Conservation (phyloP, 2,329 filamentous ascomycete genomes). For the Scedosporium minutisporum region DNA sequence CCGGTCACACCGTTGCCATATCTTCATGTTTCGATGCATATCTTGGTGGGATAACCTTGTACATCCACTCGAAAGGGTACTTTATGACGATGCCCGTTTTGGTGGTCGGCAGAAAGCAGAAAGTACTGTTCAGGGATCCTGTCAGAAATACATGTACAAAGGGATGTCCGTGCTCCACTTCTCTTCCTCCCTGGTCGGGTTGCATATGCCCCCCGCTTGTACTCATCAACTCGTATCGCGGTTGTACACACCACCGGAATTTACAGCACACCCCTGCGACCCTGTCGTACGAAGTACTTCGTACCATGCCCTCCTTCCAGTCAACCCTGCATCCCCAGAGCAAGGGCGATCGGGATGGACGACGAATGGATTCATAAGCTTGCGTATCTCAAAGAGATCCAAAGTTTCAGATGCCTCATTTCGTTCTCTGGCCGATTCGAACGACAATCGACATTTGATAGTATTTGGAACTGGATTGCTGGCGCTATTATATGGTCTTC, state of each 20-base stretch:
- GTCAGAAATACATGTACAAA: background rate
- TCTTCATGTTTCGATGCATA: background rate
- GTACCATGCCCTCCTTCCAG: background rate
- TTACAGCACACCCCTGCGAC: background rate
- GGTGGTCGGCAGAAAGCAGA: background rate
- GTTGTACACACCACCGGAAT: conserved; percentile 1
- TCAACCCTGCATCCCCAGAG: background rate
- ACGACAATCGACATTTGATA: too few relatives aligned
- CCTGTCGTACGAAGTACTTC: background rate
- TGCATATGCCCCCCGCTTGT: background rate
- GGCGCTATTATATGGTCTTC: too few relatives aligned
- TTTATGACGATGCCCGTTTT: background rate
- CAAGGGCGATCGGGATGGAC: background rate
- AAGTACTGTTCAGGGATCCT: background rate
- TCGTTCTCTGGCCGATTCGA: too few relatives aligned
- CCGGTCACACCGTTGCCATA: background rate
- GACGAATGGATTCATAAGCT: background rate
- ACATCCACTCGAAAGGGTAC: background rate
- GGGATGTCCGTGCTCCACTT: background rate
- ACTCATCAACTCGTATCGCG: background rate
- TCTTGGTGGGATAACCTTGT: background rate
- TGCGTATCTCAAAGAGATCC: background rate
- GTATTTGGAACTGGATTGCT: too few relatives aligned
- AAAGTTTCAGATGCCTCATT: too few relatives aligned
- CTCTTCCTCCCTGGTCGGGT: background rate